Conservation (phyloP, 495 filamentous ascomycete species). For the Penicillium bialowiezense region DNA sequence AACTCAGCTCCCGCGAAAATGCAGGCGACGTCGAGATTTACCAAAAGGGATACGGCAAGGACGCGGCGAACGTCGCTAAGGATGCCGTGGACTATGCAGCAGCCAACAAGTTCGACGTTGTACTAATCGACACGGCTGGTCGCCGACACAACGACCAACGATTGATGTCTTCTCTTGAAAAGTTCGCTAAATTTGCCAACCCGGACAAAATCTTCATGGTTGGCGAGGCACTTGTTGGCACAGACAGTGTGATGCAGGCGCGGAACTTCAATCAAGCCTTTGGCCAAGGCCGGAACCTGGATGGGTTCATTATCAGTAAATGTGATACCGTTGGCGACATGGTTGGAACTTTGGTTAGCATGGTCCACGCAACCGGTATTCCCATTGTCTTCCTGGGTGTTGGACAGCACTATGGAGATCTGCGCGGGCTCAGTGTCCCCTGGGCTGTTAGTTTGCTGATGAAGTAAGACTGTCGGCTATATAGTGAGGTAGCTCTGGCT, state of each 20-base stretch:
- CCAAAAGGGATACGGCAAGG: slow-evolving; percentile 96
- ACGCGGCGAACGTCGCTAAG: slow-evolving; percentile 91
- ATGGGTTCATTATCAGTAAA: slow-evolving; percentile 97
- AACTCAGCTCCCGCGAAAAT: slow-evolving; percentile 76
- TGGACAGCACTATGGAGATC: slow-evolving; percentile 94
- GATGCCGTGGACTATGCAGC: slow-evolving; percentile 82
- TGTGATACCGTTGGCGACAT: slow-evolving; percentile 99
- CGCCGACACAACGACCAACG: slow-evolving; percentile 92
- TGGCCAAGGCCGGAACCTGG: slow-evolving; percentile 71
- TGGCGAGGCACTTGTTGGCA: slow-evolving; percentile 93
- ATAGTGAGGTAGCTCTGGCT: too few relatives aligned
- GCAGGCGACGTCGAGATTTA: slow-evolving; percentile 81
- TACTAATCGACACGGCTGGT: slow-evolving; percentile 94
- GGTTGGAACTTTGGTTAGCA: slow-evolving; percentile 94
- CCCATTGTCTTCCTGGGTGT: slow-evolving; percentile 92
- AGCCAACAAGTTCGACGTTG: slow-evolving; percentile 79
- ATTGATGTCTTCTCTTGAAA: slow-evolving; percentile 91
- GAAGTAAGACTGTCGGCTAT: slow-evolving; percentile 33
- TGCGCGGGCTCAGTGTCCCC: slow-evolving; percentile 87
- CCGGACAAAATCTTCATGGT: slow-evolving; percentile 99
- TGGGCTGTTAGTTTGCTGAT: slow-evolving; percentile 86
- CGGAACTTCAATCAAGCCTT: slow-evolving; percentile 94
- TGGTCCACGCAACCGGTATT: slow-evolving; percentile 95
- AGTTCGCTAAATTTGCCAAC: slow-evolving; percentile 91
- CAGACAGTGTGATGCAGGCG: slow-evolving; percentile 91